phyloP scores from a whole-genome alignment of 768 basidiomycete genomes.

The Tricholoma saponaceum region DNA sequence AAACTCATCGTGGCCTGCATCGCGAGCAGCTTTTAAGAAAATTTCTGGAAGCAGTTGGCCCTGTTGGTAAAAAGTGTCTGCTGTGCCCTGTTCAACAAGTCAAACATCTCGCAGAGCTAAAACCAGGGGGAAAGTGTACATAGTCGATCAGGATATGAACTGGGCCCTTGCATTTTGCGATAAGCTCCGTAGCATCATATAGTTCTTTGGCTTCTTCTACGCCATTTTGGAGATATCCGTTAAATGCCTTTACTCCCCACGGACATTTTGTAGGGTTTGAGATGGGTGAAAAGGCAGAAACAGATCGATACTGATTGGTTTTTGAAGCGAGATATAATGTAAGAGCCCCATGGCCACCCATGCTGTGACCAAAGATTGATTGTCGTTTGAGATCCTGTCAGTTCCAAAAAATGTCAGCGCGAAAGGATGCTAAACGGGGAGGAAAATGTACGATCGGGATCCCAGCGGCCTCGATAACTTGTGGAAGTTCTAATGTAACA shows the following conservation, averaged over 20 bases:
- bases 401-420: not conserved
- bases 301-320: conserved; percentile 72
- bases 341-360: conserved; percentile 96
- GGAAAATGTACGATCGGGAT: conserved; percentile 66
- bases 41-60: conserved; percentile 89
- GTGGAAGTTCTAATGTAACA: conserved; percentile 80
- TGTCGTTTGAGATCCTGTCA: conserved; percentile 73
- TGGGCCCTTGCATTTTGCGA: conserved; percentile 55
- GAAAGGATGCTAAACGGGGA: not conserved
- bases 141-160: conserved; percentile 86
- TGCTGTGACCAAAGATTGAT: conserved; percentile 94
- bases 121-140: conserved; percentile 39
- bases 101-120: not conserved
- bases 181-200: conserved; percentile 87
- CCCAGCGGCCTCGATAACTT: conserved; percentile 65
- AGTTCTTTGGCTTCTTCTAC: conserved; percentile 64
- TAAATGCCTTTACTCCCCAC: conserved; percentile 93
- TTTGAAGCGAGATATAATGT: conserved; percentile 81
- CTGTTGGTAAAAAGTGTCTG: conserved; percentile 79
- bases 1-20: conserved; percentile 65
- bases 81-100: conserved; percentile 52
- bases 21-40: conserved; percentile 75
- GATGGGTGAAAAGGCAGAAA: conserved; percentile 85
- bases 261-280: conserved; percentile 82
- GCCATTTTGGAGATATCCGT: conserved; percentile 76